These are phyloP conservation scores for Cadophora sp. DNA, from an alignment of 2,329 filamentous ascomycete species.

Conservation along the genomic window DNA sequence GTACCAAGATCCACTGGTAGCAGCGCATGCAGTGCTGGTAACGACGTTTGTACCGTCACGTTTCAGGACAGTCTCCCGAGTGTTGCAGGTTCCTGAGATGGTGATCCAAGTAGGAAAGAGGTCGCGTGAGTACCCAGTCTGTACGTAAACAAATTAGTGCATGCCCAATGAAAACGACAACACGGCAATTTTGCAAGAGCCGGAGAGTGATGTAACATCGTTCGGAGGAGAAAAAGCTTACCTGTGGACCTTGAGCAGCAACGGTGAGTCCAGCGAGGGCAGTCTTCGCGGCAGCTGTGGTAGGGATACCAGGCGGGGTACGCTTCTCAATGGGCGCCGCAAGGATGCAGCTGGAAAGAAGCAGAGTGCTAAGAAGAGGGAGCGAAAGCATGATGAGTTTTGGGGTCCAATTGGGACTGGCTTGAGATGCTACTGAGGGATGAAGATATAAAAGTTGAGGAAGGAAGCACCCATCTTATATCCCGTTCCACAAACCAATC, in stretches of 20 bases:
- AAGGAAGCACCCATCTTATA: conserved; percentile 18
- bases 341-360: conserved; percentile 30
- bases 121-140: conserved; percentile 64
- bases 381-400: conserved; percentile 27
- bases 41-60: conserved; percentile 74
- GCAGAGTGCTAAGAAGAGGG: conserved; percentile 25
- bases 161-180: background rate
- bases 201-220: background rate
- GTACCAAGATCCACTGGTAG: conserved; percentile 72
- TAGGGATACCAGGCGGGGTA: conserved; percentile 68
- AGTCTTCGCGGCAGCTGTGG: conserved; percentile 59
- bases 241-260: conserved; percentile 54
- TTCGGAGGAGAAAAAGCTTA: conserved; percentile 8
- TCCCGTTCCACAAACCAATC: background rate
- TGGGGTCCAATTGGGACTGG: background rate
- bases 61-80: conserved; percentile 73
- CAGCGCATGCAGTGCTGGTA: conserved; percentile 63
- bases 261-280: conserved; percentile 67
- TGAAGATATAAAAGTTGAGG: conserved; percentile 12
- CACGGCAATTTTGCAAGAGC: background rate
- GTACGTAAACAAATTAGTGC: conserved; percentile 30
- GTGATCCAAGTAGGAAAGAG: conserved; percentile 51
- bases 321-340: conserved; percentile 37
- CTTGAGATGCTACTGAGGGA: conserved; percentile 2
- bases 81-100: conserved; percentile 71